phyloP scores from a whole-genome alignment of 139 green algal species.

The Monoraphidium neglectum region DNA sequence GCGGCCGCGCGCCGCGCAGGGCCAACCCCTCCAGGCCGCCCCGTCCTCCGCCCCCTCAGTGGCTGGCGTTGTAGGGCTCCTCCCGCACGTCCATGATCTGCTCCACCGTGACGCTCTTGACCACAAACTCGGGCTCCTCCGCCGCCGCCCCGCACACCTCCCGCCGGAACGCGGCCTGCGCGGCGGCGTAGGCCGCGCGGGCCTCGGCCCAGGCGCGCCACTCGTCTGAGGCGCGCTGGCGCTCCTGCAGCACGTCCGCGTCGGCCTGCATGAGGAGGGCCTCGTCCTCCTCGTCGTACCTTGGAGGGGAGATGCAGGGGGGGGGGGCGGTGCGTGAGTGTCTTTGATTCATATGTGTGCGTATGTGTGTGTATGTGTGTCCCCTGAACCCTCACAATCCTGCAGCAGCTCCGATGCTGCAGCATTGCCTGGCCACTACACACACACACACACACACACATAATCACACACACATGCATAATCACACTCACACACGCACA shows the following conservation, averaged over 20 bases:
- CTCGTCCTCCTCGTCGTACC: conserved; percentile 95
- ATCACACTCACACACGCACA: no score
- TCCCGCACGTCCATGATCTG: conserved; percentile 79
- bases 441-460: no score
- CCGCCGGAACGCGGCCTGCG: neutral
- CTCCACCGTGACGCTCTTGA: conserved; percentile 70
- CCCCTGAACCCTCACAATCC: no score
- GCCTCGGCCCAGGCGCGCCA: conserved; percentile 59
- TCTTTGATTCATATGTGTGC: no score
- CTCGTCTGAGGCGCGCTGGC: conserved; percentile 69
- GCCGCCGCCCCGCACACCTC: conserved; percentile 43
- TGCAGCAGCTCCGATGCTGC: no score
- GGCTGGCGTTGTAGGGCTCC: conserved; percentile 57
- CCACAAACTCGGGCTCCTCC: conserved; percentile 47
- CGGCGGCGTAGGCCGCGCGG: conserved; percentile 54
- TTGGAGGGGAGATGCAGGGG: neutral
- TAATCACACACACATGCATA: no score
- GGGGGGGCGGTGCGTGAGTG: no score
- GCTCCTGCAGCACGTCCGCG: conserved; percentile 75
- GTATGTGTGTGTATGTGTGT: no score
- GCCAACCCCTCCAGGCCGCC: no score
- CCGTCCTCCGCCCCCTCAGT: no score
- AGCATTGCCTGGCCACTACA: no score
- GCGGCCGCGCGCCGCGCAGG: no score
- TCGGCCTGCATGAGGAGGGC: conserved; percentile 75